Percentiles rank a stretch among this genome's conserved stretches.
These are phyloP conservation scores for Penicillium sp. DNA, from an alignment of 2,329 filamentous ascomycete genomes.

Conservation along the genomic window DNA sequence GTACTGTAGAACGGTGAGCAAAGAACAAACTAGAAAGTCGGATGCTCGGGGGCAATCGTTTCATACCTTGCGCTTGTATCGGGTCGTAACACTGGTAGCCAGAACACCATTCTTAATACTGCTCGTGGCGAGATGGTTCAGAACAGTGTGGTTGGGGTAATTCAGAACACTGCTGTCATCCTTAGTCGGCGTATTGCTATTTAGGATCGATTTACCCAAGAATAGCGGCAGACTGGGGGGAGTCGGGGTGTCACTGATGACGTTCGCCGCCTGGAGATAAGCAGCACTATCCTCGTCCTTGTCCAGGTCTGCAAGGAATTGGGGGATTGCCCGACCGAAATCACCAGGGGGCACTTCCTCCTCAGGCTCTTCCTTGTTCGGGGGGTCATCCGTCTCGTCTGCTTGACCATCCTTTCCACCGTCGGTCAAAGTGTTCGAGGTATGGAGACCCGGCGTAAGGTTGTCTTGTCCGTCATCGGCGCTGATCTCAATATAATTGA, in stretches of 20 bases:
- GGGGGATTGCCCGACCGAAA: slow-evolving; percentile 76
- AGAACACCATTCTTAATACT: slow-evolving; percentile 97
- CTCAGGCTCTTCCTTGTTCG: slow-evolving; percentile 52
- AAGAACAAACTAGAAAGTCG: not conserved
- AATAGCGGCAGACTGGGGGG: slow-evolving; percentile 89
- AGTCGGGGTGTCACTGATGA: slow-evolving; percentile 76
- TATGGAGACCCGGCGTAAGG: slow-evolving; percentile 45
- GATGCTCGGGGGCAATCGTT: not conserved
- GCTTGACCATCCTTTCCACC: slow-evolving; percentile 46
- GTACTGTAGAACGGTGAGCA: slow-evolving; percentile 58
- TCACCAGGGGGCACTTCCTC: slow-evolving; percentile 60
- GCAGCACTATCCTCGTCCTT: slow-evolving; percentile 75
- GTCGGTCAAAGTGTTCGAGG: slow-evolving; percentile 50
- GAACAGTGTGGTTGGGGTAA: slow-evolving; percentile 94
- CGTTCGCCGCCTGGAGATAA: slow-evolving; percentile 74
- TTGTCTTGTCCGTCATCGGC: slow-evolving; percentile 65
- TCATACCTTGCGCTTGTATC: slow-evolving; percentile 82
- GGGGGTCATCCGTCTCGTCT: slow-evolving; percentile 26
- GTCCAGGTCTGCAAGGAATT: slow-evolving; percentile 83
- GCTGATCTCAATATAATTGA: slow-evolving; percentile 96
- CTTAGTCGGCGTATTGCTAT: slow-evolving; percentile 88
- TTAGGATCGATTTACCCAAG: slow-evolving; percentile 90
- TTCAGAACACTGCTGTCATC: slow-evolving; percentile 97
- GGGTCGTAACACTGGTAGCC: slow-evolving; percentile 93
- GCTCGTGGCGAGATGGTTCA: slow-evolving; percentile 95